Base-by-base conservation (phyloP, 1,139 yeast species). In the Candida gigantensis region DNA sequence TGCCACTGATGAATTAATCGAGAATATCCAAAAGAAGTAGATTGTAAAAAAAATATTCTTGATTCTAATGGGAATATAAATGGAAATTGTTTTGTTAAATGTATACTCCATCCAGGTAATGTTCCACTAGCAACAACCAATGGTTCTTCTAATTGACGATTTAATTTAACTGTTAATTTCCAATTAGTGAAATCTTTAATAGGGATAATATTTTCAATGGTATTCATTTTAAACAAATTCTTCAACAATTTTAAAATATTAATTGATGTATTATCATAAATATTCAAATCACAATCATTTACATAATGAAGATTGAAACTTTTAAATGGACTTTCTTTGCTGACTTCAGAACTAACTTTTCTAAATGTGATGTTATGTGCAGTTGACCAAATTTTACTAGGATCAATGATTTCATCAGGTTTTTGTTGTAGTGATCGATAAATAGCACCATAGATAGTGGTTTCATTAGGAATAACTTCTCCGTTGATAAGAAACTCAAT, bases 21-120 rank as follows among this genome's bases (percentile, higher is more conserved):
- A 1, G 95, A 87, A 57, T 86, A 84, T 0, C 97, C 97, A 67
- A 87, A 90, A 0, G 97, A 89, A 0, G 96, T 87, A 4, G 92
- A 82, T 49, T 86, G 94, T 41, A 92, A 62, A 52, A 87, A 89
- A 46, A 80, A 77, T 31, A 85, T 70, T 42, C 97, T 72, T 0
- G 94, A 79, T 41, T 84, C 95, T 38, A 90, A 66, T 0, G 97
- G 97, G 54, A 87, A 88, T 35, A 92, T 58, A 51, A 90, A 92
- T 8, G 96, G 88, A 51, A 74, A 89, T 17, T 78, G 72, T 37
- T 83, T 72, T 0, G 95, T 82, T 10, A 88, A 64, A 43, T 78
- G 76, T 24, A 85, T 75, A 23, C 85, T 75, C 98, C 98, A 92
- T 6, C 77, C 77, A 0, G 98, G 98, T 34, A 92, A 58, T 2